These are phyloP conservation scores for Rhynchosporium secalis DNA, from an alignment of 2,329 filamentous ascomycete species.

Conservation along the genomic window DNA sequence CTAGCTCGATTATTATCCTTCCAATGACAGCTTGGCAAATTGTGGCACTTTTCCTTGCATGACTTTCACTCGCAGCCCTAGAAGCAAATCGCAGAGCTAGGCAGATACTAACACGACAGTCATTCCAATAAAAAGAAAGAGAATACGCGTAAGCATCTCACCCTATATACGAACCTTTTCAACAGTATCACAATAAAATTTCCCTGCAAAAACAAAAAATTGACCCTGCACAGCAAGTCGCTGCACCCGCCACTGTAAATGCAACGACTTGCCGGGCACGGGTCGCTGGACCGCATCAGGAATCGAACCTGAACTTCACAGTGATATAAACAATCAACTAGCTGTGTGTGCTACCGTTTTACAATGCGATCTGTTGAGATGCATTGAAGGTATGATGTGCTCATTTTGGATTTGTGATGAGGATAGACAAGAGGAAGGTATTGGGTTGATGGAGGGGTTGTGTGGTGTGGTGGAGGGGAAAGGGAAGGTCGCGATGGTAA, in stretches of 20 bases:
- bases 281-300: slow-evolving; percentile 7
- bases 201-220: not conserved
- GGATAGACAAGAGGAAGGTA: too few species aligned
- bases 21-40: not conserved
- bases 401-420: not conserved
- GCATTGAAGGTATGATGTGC: not conserved
- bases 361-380: not conserved
- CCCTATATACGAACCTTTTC: not conserved
- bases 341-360: slow-evolving; percentile 4
- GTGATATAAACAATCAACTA: not conserved
- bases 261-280: slow-evolving; percentile 5
- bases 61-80: not conserved
- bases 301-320: slow-evolving; percentile 9
- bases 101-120: not conserved
- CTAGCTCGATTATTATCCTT: too few species aligned
- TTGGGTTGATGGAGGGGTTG: too few species aligned
- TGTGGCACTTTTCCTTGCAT: not conserved
- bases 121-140: not conserved
- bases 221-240: not conserved
- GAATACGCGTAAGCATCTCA: not conserved
- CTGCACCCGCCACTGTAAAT: not conserved
- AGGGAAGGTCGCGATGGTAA: too few species aligned
- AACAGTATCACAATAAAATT: too few species aligned
- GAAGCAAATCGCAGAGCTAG: not conserved
- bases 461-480: too few species aligned